Evolutionary conservation across 768 basidiomycete species (phyloP).

Genomic region (Leccinum olivaceopallidum): DNA sequence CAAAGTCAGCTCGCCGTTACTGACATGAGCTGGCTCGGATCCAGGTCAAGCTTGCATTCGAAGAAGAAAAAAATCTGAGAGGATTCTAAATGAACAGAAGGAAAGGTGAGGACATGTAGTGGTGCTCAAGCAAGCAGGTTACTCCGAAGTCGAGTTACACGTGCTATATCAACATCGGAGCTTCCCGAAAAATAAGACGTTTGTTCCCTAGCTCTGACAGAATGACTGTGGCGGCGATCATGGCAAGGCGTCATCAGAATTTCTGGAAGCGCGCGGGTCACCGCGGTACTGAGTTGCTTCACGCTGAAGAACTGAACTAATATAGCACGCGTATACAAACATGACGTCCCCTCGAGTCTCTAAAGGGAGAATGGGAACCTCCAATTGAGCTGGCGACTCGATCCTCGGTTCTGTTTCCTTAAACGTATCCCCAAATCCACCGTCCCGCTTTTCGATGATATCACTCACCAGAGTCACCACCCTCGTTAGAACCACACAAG

Average conservation of each 20-base stretch:
- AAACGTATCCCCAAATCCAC: not conserved
- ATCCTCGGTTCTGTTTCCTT: not conserved
- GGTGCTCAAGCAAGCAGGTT: not conserved
- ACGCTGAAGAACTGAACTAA: not conserved
- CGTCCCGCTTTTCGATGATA: not conserved
- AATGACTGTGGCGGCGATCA: not conserved
- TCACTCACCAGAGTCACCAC: not conserved
- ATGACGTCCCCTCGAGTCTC: not conserved
- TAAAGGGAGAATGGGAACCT: not conserved
- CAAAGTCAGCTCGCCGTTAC: not conserved
- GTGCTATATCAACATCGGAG: not conserved
- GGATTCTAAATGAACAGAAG: constrained; percentile 4
- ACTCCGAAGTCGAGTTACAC: not conserved
- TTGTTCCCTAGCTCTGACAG: not conserved
- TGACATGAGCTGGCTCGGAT: not conserved
- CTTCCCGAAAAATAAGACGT: not conserved
- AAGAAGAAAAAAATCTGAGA: constrained; percentile 40
- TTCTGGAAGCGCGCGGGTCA: not conserved
- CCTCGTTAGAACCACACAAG: not conserved
- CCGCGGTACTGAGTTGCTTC: not conserved
- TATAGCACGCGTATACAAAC: not conserved
- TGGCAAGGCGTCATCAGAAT: not conserved
- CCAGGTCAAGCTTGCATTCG: constrained; percentile 51
- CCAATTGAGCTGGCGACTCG: not conserved
- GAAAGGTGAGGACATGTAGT: not conserved